Evolutionary conservation across 371 early-diverging fungal species (phyloP), one percentile per base, ranked within the genome.

Genomic region (Rhizopus stolonifer): DNA sequence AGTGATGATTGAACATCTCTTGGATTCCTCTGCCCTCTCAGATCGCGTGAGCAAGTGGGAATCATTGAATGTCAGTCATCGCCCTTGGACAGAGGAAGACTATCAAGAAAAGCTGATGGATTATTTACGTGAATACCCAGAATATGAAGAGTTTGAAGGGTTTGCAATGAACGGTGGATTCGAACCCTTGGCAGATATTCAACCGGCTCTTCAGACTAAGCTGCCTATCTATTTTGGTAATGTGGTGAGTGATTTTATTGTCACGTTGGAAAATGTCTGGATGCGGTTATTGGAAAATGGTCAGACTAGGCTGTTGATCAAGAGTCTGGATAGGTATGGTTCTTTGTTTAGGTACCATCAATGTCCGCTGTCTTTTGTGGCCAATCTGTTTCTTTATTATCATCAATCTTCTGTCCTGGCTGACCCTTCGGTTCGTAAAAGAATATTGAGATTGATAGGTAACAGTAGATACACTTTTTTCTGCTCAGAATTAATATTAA

Each of bases 181-280:
- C 40, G 72, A 66, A 21, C 65, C 54, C 5, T 58, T 66, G 1
- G 58, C 58, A 23, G 56, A 60, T 6, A 26, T 79, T 24, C 15
- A 11, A n/a, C 50, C 83, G 25, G 81, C 86, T 2, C 66, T 77
- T 13, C 81, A 82, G 36, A 69, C 77, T 21, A 73, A 78, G 1
- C 75, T 91, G 62, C 84, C 90, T 4, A 79, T 87, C 46, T 87
- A 81, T 69, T 88, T 82, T 61, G 84, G 84, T 23, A 90, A 82
- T 55, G 71, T 77, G 1, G 75, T 91, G 42, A 76, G 83, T 46
- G 85, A 89, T 33, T 81, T 88, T 44, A 69, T 87, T 23, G 80
- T 85, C 4, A 72, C 76, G 29, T 74, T 91, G 51, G 90, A 89
- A 56, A 70, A 79, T 39, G 61, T 86, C 6, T 72, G 90, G 49